Conservation (phyloP, 495 filamentous ascomycete species). For the Aspergillus egyptiacus region DNA sequence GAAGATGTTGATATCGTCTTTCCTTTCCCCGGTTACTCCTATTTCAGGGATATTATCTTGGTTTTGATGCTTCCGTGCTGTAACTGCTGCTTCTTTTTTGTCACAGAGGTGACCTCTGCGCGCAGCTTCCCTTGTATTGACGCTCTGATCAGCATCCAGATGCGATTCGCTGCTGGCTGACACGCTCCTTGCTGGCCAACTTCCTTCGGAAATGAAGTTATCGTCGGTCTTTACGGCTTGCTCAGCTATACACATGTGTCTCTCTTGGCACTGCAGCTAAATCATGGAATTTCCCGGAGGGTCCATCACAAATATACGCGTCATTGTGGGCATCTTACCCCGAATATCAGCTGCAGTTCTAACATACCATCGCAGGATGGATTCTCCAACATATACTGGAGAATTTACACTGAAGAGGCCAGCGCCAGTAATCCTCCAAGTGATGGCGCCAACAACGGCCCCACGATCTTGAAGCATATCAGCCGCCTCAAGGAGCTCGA, state of each 20-base stretch:
- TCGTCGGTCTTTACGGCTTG: slow-evolving; percentile 21
- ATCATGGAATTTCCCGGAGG: slow-evolving; percentile 47
- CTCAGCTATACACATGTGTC: slow-evolving; percentile 25
- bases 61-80: neutral
- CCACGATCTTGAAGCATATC: slow-evolving; percentile 40
- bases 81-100: neutral
- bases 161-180: slow-evolving; percentile 16
- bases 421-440: slow-evolving; percentile 29
- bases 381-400: slow-evolving; percentile 46
- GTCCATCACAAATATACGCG: slow-evolving; percentile 43
- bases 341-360: slow-evolving; percentile 10
- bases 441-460: slow-evolving; percentile 37
- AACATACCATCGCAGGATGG: slow-evolving; percentile 33
- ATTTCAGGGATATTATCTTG: neutral
- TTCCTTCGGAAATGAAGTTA: slow-evolving; percentile 36
- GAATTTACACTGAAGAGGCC: slow-evolving; percentile 43
- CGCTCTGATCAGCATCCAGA: slow-evolving; percentile 7
- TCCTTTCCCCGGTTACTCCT: neutral
- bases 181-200: slow-evolving; percentile 7
- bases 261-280: slow-evolving; percentile 26
- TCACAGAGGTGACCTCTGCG: slow-evolving; percentile 17
- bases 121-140: slow-evolving; percentile 22
- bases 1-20: slow-evolving; percentile 5
- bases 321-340: slow-evolving; percentile 33
- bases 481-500: slow-evolving; percentile 43